phyloP scores from a whole-genome alignment of 257 asterid genomes.

The Galeopsis tetrahit region DNA sequence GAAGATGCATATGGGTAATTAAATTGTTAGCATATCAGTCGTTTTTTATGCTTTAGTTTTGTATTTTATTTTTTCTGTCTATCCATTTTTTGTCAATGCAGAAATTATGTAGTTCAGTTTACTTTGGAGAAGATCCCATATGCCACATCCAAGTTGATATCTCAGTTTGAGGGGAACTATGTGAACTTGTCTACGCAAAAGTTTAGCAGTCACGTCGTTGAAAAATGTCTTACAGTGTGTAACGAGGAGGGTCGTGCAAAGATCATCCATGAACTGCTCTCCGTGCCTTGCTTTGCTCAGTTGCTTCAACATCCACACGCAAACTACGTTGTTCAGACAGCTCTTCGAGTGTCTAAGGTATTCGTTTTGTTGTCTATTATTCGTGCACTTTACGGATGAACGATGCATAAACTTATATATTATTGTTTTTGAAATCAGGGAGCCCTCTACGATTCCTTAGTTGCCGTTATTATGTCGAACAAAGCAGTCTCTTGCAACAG shows the following conservation, averaged over 20 bases:
- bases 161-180: slow-evolving; percentile 78
- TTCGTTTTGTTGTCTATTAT: neutral
- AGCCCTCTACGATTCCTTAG: slow-evolving; percentile 51
- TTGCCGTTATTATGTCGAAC: slow-evolving; percentile 70
- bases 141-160: slow-evolving; percentile 58
- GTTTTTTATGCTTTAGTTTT: slow-evolving; percentile 16
- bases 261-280: slow-evolving; percentile 75
- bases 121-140: slow-evolving; percentile 80
- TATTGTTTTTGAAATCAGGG: slow-evolving; percentile 58
- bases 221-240: slow-evolving; percentile 67
- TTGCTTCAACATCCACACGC: slow-evolving; percentile 96
- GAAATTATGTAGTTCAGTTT: slow-evolving; percentile 92
- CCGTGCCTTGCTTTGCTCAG: slow-evolving; percentile 72
- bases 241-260: slow-evolving; percentile 56
- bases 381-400: neutral
- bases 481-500: slow-evolving; percentile 74
- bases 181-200: slow-evolving; percentile 81
- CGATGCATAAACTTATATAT: too few relatives aligned
- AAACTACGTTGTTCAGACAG: slow-evolving; percentile 90
- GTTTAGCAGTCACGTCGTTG: slow-evolving; percentile 95
- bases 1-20: slow-evolving; percentile 98
- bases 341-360: slow-evolving; percentile 84
- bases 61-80: neutral
- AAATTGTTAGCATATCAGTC: neutral
- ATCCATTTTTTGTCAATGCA: slow-evolving; percentile 35